phyloP scores from a whole-genome alignment of 768 basidiomycete genomes.

The Auricularia sp. region DNA sequence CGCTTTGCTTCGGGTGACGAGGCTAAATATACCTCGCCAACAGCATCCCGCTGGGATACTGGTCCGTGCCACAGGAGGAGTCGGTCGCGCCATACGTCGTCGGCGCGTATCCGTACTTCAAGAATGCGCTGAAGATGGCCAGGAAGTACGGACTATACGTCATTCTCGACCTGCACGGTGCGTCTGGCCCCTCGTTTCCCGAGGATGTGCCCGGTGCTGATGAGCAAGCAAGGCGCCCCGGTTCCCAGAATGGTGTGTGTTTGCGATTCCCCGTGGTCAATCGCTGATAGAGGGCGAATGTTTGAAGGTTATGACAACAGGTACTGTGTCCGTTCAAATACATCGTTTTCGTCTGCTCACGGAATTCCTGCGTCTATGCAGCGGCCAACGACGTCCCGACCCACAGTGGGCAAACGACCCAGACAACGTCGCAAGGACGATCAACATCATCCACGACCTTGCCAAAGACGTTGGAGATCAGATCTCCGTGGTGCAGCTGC shows the following conservation, averaged over 20 bases:
- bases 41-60: slow-evolving; percentile 66
- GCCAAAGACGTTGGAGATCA: slow-evolving; percentile 43
- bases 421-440: slow-evolving; percentile 41
- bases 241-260: slow-evolving; percentile 29
- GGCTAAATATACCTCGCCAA: neutral
- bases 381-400: slow-evolving; percentile 48
- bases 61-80: slow-evolving; percentile 51
- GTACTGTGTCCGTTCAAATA: neutral
- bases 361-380: slow-evolving; percentile 23
- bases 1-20: neutral
- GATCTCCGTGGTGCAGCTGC: slow-evolving; percentile 54
- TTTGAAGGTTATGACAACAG: neutral
- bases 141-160: slow-evolving; percentile 50
- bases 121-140: slow-evolving; percentile 57
- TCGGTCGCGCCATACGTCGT: slow-evolving; percentile 45
- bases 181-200: slow-evolving; percentile 42
- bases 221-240: slow-evolving; percentile 1
- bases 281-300: too few relatives aligned
- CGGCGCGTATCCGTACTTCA: slow-evolving; percentile 61
- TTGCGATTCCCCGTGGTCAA: too few relatives aligned
- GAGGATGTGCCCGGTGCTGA: neutral
- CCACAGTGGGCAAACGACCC: slow-evolving; percentile 45
- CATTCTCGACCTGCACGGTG: slow-evolving; percentile 58
- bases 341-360: neutral
- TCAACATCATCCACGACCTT: slow-evolving; percentile 49